phyloP scores from a whole-genome alignment of 2,329 filamentous ascomycete species.

The Truncatella angustata region DNA sequence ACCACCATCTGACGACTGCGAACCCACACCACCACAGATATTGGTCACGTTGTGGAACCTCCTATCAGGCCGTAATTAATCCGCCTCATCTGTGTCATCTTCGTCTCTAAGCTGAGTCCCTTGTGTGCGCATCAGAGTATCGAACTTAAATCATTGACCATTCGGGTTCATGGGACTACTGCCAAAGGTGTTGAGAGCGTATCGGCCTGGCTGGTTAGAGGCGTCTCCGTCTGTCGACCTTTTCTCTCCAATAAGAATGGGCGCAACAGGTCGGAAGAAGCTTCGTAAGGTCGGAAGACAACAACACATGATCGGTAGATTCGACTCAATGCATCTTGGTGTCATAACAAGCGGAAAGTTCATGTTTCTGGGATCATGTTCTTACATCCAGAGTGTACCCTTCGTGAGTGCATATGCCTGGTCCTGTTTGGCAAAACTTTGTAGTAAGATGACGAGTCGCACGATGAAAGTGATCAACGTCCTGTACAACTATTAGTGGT shows the following conservation, averaged over 20 bases:
- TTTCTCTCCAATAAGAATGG: conserved; percentile 26
- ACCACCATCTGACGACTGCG: background rate
- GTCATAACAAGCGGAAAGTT: background rate
- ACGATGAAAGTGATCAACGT: conserved; percentile 33
- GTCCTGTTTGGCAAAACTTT: conserved; percentile 24
- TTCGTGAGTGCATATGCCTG: conserved; percentile 27
- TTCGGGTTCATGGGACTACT: background rate
- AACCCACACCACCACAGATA: background rate
- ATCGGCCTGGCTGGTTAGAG: background rate
- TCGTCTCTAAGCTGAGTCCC: background rate
- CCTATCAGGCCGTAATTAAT: background rate
- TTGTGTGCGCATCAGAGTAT: conserved; percentile 6
- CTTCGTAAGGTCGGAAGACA: conserved; percentile 38
- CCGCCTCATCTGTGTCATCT: background rate
- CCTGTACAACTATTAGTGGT: conserved; percentile 16
- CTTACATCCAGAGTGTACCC: conserved; percentile 29
- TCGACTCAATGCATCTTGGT: conserved; percentile 35
- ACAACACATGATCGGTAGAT: conserved; percentile 39
- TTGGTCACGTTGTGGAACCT: background rate
- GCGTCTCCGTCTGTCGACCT: background rate
- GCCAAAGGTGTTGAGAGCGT: conserved; percentile 6
- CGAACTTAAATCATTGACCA: background rate
- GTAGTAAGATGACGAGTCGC: conserved; percentile 25
- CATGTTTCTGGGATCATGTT: background rate
- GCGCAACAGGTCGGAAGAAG: conserved; percentile 36